Evolutionary conservation across 2,329 filamentous ascomycete genomes (phyloP), one percentile per base, ranked within the genome.

Genomic region (Nigrospora sphaerica): DNA sequence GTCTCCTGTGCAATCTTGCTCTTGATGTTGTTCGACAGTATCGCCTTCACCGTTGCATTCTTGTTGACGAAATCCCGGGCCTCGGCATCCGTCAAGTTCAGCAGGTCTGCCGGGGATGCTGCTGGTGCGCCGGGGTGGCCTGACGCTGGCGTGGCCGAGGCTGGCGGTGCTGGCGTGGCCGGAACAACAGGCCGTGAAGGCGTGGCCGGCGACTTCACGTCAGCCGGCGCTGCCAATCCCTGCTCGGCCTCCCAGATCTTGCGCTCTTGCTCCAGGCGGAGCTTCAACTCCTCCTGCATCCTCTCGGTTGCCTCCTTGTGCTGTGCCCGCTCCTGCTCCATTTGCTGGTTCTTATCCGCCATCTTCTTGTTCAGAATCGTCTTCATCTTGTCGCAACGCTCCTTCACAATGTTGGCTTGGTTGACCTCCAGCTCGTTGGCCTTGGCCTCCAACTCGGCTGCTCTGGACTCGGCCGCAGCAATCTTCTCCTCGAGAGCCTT

Each of bases 341-440:
- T 66, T 49, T 73, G 69, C 43, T 72, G 64, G 53, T 75, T 77
- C 39, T 82, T 77, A 55, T 88, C 88, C 47, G 73, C 78, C 14
- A 95, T 72, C 60, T 86, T 88, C 59, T 80, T 82, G 56, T 83
- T 85, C 42, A 88, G 67, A 2, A 77, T 67, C 18, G 78, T 73
- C 57, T 83, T 85, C 83, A 88, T 86, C 60, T 78, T 78, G 38
- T 87, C 80, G 1, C 81, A 82, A 39, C 83, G 76, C 44, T 75
- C 70, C 56, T 86, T 86, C 49, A 87, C 72, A 12, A 76, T 81
- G 33, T 66, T 69, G 46, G 79, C 72, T 39, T 81, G 75, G 46
- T 72, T 75, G 31, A 80, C 76, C 58, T 91, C 86, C 14, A 85
- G 70, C 49, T 83, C 78, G 45, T 77, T 74, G 1, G 72, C 76